Base-by-base conservation (phyloP, 164 flowering plant genomes). In the Houttuynia cordata region DNA sequence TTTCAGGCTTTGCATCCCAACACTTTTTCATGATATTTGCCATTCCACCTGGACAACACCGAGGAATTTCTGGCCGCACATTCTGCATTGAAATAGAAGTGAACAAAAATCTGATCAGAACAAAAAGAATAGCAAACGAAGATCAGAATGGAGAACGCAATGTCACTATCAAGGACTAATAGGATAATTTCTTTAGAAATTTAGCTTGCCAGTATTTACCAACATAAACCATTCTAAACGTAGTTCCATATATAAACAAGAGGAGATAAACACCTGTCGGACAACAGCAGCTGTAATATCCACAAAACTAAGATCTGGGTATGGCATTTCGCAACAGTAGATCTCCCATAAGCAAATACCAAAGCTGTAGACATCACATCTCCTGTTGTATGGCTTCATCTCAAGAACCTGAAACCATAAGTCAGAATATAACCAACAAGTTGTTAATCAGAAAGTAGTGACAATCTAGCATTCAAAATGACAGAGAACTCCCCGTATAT, bases 271-370 rank as follows among this genome's bases (percentile, higher is more conserved):
- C 24, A 91, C 98, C 91, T 87, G 89, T 24, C 71, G 76, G 56
- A 92, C 98, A 62, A 92, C 96, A 37, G 93, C 96, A 58, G 89
- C 76, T 23, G 96, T 81, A 18, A 87, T 81, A 52, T 92, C 91
- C 1, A 91, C 82, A 69, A 92, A 89, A 67, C 96, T 92, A 17
- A 87, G 87, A 77, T 91, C 71, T 57, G 89, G 76, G 59, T 87
- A 88, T 52, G 98, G 98, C 95, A 88, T 85, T 67, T 85, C 93
- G 50, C 98, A 92, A 68, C 98, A 92, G 68, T 92, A 92, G 41
- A 75, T 81, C 73, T 92, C 96, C 98, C 98, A 92, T 56, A 92
- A 76, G 76, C 96, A 92, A 70, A 92, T 89, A 17, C 98, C 98
- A 66, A 92, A 89, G n/a, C 98, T 89, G 68, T 92, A 92, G 37